Evolutionary conservation across 768 basidiomycete genomes (phyloP).

Genomic region (Auriscalpium microsporum): DNA sequence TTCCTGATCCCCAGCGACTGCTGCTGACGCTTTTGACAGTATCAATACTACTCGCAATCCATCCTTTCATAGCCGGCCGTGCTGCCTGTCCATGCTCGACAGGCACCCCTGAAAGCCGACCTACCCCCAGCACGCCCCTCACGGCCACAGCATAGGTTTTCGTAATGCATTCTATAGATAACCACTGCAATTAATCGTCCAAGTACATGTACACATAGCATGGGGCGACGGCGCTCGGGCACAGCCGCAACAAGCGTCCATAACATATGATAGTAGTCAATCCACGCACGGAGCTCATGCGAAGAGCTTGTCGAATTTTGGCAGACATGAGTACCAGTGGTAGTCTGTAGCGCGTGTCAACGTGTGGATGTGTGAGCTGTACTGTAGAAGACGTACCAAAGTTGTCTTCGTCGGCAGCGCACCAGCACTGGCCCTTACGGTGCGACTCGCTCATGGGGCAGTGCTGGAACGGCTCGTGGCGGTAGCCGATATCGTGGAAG

Average conservation of each 20-base stretch:
- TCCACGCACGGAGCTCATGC: neutral
- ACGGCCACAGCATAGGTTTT: neutral
- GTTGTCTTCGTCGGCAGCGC: conserved; percentile 55
- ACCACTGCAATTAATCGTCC: conserved; percentile 1
- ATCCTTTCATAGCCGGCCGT: conserved; percentile 44
- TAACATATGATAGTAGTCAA: too few relatives aligned
- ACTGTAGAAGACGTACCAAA: conserved; percentile 45
- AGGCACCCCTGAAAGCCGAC: neutral
- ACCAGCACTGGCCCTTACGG: conserved; percentile 78
- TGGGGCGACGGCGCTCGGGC: neutral
- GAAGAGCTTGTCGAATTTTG: conserved; percentile 14
- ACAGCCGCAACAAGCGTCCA: too few relatives aligned
- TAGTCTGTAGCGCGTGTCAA: conserved; percentile 40
- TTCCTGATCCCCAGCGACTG: neutral
- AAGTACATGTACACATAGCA: neutral
- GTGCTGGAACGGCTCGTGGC: conserved; percentile 91
- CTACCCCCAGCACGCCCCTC: neutral
- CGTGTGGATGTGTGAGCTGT: conserved; percentile 4
- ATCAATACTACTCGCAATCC: conserved; percentile 91
- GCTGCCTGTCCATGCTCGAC: too few relatives aligned
- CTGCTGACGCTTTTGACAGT: conserved; percentile 35
- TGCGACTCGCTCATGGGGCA: conserved; percentile 77
- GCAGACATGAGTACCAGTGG: conserved; percentile 82
- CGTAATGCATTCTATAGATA: conserved; percentile 5
- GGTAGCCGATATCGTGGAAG: conserved; percentile 91